These are phyloP conservation scores for Phytophthora litchii DNA, from an alignment of 352 stramenopile genomes.

Conservation along the genomic window DNA sequence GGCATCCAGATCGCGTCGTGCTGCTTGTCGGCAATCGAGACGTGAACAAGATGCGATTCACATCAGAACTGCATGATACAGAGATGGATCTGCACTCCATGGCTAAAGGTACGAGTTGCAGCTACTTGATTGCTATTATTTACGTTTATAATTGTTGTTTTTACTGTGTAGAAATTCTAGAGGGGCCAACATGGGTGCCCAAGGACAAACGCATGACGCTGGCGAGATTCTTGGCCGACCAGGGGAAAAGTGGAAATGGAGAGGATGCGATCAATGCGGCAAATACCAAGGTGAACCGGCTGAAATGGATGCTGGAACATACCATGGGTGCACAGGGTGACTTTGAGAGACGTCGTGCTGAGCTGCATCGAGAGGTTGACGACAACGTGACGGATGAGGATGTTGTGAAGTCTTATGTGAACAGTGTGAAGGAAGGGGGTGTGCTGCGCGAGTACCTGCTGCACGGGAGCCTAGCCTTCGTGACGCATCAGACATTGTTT, in stretches of 20 bases:
- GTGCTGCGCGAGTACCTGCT: constrained; percentile 88
- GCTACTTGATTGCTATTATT: neutral
- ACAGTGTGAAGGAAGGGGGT: constrained; percentile 74
- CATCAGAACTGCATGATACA: constrained; percentile 73
- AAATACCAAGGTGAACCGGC: constrained; percentile 83
- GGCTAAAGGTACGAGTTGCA: constrained; percentile 44
- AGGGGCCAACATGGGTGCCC: constrained; percentile 75
- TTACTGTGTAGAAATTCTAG: constrained; percentile 55
- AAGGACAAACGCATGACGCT: constrained; percentile 60
- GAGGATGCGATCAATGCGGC: constrained; percentile 30
- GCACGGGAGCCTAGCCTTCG: constrained; percentile 76
- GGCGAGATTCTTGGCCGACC: constrained; percentile 46
- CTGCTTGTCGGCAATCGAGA: constrained; percentile 94
- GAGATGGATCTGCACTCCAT: constrained; percentile 75
- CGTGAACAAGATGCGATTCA: constrained; percentile 93
- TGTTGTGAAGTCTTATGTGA: constrained; percentile 81
- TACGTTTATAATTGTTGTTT: neutral
- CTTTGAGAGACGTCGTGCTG: constrained; percentile 86
- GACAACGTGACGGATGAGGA: constrained; percentile 64
- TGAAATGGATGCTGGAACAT: constrained; percentile 91
- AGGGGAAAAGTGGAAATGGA: constrained; percentile 17
- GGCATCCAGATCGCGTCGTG: constrained; percentile 88
- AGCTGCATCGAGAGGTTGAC: constrained; percentile 39
- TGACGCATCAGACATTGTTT: constrained; percentile 91
- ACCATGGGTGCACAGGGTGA: constrained; percentile 92